Base-by-base conservation (phyloP, 2,329 filamentous ascomycete species). In the Colletotrichum tabaci region DNA sequence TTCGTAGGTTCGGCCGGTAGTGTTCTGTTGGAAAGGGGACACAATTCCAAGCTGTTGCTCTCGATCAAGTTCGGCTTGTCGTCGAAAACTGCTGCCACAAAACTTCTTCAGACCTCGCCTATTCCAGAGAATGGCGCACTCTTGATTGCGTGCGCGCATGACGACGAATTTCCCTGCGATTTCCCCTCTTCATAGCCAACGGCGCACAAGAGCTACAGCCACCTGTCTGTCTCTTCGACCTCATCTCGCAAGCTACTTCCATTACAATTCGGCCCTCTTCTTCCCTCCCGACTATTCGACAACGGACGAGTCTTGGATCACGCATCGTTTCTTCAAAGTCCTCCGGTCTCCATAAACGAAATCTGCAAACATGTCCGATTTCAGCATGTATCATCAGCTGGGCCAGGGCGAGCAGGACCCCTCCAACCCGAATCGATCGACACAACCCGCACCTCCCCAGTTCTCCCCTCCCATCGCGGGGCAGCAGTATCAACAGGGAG, bases 401-500 rank as follows among this genome's bases (percentile, higher is more conserved):
- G 89, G 88, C 58, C 87, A 90, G 77, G 87, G 86, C 76, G 86
- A 88, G 73, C 84, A 84, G 72, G 87, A 91, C 74, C 83, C 88
- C 78, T 85, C 88, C 82, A 82, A 90, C 81, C 83, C 87, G 77
- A 82, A 86, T 82, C 80, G 83, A 79, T 84, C 83, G 70, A 81
- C 80, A 76, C 87, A 88, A 74, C 87, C 86, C 60, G 84, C 84
- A 71, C 80, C 85, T 70, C 84, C 85, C 74, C 88, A 90, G 76
- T 91, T 91, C 79, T 85, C 88, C 69, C 87, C 86, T 55, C 87
- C 87, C 18, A 77, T 87, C 66, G 86, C 87, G 47, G 83, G 85
- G 61, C 85, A 87, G 67, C 87, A 86, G 21, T 90, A 90, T 76
- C 86, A 88, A 75, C 87, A 87, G 74, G 77, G 75, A 65, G 74